These are phyloP conservation scores for Scheffersomyces amazonensis DNA, from an alignment of 805 yeast species.

Conservation along the genomic window DNA sequence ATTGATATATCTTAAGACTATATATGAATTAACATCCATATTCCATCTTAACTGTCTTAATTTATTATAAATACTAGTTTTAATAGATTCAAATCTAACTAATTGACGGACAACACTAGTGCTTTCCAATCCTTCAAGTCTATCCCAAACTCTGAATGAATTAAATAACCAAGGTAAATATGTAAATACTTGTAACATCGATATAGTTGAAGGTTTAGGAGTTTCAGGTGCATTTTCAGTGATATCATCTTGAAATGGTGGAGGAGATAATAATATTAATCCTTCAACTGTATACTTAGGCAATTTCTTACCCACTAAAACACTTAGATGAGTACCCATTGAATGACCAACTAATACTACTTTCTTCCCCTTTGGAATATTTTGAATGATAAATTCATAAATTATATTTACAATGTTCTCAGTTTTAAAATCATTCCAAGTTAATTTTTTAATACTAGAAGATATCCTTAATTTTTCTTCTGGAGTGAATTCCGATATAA, in stretches of 20 bases:
- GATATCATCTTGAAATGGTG: constrained; percentile 30
- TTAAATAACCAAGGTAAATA: constrained; percentile 49
- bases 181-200: constrained; percentile 19
- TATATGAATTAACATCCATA: constrained; percentile 53
- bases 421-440: constrained; percentile 40
- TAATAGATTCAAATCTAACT: constrained; percentile 5
- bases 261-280: constrained; percentile 49
- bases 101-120: constrained; percentile 59
- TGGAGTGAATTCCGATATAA: constrained; percentile 21
- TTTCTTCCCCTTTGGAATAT: constrained; percentile 38
- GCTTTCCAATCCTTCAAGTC: constrained; percentile 61
- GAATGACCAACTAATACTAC: constrained; percentile 66
- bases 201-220: background rate
- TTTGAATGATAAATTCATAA: constrained; percentile 31
- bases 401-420: constrained; percentile 41
- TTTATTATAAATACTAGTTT: constrained; percentile 34
- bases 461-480: constrained; percentile 31
- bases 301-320: constrained; percentile 41
- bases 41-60: constrained; percentile 69
- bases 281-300: constrained; percentile 43
- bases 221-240: background rate
- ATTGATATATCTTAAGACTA: constrained; percentile 51
- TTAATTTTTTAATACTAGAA: constrained; percentile 24
- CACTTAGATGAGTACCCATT: constrained; percentile 61
- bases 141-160: constrained; percentile 53